A percentile compares a stretch with the other conserved stretches of the same genome.
Evolutionary conservation across 306 rosid genomes (phyloP).

Genomic region (Fagus sylvatica): DNA sequence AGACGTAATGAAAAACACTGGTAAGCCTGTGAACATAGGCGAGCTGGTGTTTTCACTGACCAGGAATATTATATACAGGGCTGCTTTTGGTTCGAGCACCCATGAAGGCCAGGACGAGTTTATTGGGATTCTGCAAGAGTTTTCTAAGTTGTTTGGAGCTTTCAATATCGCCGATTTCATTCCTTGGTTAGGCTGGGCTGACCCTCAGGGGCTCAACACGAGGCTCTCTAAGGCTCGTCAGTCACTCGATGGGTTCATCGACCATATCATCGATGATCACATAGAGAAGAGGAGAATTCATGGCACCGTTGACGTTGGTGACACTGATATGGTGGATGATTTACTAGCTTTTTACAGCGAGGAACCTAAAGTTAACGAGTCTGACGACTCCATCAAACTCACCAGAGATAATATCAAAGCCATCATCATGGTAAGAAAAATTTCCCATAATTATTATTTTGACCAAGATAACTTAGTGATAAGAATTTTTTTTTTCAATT

Average conservation of each 20-base stretch:
- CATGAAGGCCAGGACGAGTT: conserved; percentile 75
- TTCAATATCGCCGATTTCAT: conserved; percentile 76
- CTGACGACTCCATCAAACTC: conserved; percentile 62
- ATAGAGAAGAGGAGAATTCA: conserved; percentile 28
- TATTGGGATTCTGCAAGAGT: conserved; percentile 71
- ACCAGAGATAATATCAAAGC: conserved; percentile 85
- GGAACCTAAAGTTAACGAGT: conserved; percentile 32
- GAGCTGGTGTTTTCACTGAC: conserved; percentile 66
- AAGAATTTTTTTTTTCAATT: no score
- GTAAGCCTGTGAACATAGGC: conserved; percentile 54
- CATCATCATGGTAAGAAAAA: conserved; percentile 69
- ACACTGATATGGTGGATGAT: conserved; percentile 87
- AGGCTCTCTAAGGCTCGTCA: conserved; percentile 62
- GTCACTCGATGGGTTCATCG: conserved; percentile 62
- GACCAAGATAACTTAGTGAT: not conserved
- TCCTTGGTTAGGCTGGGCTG: conserved; percentile 55
- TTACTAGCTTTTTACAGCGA: conserved; percentile 70
- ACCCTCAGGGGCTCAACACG: conserved; percentile 61
- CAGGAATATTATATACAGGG: conserved; percentile 62
- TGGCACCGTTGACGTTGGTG: conserved; percentile 1
- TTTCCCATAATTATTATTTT: not conserved
- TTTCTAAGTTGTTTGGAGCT: conserved; percentile 82
- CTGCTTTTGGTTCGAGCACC: conserved; percentile 68
- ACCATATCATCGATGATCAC: conserved; percentile 66
- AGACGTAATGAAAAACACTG: conserved; percentile 21